These are phyloP conservation scores for Globisporangium nagaii DNA, from an alignment of 352 stramenopile species.

Conservation along the genomic window DNA sequence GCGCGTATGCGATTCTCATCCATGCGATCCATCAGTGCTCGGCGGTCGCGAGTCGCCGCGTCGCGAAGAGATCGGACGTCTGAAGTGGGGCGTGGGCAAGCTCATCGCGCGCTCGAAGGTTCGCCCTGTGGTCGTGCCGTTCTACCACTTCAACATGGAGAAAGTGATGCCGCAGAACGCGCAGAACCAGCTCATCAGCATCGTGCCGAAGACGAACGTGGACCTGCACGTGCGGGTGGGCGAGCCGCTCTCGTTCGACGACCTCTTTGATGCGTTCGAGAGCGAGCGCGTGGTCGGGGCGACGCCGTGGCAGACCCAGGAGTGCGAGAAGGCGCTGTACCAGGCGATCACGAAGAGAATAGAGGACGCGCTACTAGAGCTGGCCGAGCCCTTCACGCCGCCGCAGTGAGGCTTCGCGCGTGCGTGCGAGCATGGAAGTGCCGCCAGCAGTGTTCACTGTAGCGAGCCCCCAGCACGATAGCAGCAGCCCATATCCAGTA, in stretches of 20 bases:
- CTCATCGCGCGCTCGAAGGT: constrained; percentile 71
- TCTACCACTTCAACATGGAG: constrained; percentile 88
- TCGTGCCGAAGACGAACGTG: constrained; percentile 48
- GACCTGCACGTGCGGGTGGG: constrained; percentile 59
- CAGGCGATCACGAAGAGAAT: constrained; percentile 83
- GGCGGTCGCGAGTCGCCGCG: constrained; percentile 55
- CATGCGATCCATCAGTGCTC: constrained; percentile 29
- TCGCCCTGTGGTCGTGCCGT: constrained; percentile 70
- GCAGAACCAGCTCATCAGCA: constrained; percentile 61
- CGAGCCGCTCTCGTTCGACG: constrained; percentile 76
- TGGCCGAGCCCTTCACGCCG: constrained; percentile 24
- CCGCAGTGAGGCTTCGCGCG: neutral
- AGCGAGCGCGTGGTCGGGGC: constrained; percentile 36
- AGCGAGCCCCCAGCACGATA: no score
- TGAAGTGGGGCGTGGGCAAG: constrained; percentile 87
- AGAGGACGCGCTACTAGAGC: constrained; percentile 64
- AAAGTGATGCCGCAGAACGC: constrained; percentile 81
- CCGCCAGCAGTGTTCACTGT: no score
- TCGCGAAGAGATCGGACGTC: constrained; percentile 64
- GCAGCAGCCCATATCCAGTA: no score
- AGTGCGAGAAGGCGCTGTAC: constrained; percentile 67
- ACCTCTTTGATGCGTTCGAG: constrained; percentile 65
- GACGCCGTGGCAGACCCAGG: constrained; percentile 52
- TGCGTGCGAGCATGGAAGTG: neutral
- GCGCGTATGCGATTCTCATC: neutral